Percentiles rank a stretch among this genome's conserved stretches.
Evolutionary conservation across 75 land plant species (phyloP).

Genomic region (Selaginella tamariscina): DNA sequence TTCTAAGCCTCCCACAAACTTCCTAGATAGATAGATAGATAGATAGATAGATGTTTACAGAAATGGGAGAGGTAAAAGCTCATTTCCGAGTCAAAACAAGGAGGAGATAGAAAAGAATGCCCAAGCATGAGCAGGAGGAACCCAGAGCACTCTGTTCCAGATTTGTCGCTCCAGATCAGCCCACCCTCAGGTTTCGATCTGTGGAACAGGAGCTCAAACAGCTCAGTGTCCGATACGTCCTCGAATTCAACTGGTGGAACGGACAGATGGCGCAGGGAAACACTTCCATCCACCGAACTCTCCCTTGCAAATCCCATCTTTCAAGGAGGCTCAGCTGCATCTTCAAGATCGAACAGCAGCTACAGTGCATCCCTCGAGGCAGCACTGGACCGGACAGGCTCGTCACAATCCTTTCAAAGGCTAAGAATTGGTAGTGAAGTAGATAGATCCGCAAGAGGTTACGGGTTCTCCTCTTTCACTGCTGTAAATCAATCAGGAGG

Average conservation of each 20-base stretch:
- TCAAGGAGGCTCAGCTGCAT: not conserved
- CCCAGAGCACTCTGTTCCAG: not conserved
- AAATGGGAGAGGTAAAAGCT: no score
- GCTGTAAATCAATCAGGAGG: constrained; percentile 2
- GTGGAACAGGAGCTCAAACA: not conserved
- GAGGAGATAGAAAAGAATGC: not conserved
- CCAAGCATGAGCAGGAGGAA: not conserved
- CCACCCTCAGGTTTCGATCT: not conserved
- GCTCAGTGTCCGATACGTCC: not conserved
- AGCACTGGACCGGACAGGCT: no score
- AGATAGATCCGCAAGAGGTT: not conserved
- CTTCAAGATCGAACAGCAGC: not conserved
- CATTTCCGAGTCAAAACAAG: no score
- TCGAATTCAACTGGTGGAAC: not conserved
- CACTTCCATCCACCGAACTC: not conserved
- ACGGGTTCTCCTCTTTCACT: not conserved
- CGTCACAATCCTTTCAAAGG: constrained; percentile 4
- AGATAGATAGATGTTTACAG: no score
- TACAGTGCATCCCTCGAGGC: not conserved
- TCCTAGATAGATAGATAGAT: no score
- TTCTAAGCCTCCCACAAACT: no score
- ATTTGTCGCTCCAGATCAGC: constrained; percentile 1
- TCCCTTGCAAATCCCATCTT: not conserved
- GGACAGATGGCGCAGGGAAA: not conserved
- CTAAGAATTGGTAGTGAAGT: constrained; percentile 6